Evolutionary conservation across 495 filamentous ascomycete species (phyloP).

Genomic region (Copromyces sp.): DNA sequence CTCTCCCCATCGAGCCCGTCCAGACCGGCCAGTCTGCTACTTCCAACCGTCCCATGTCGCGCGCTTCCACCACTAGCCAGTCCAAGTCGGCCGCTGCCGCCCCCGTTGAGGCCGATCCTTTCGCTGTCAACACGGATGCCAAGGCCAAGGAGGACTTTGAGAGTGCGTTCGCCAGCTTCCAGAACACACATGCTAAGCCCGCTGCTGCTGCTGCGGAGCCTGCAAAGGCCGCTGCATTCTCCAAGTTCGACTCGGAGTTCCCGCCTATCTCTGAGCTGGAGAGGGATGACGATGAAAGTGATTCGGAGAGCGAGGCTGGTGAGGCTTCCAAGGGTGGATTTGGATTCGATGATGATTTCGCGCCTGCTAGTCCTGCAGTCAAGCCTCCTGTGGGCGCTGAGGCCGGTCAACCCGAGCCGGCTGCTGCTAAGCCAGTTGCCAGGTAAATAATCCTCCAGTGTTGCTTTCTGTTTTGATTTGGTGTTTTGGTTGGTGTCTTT

Average conservation of each 20-base stretch:
- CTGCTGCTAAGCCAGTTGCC: conserved; percentile 10
- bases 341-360: conserved; percentile 90
- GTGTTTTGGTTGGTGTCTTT: not conserved
- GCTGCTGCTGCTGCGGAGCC: conserved; percentile 14
- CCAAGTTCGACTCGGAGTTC: conserved; percentile 58
- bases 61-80: conserved; percentile 7
- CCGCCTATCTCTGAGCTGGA: conserved; percentile 84
- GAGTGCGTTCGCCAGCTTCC: conserved; percentile 58
- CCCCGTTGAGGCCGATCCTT: conserved; percentile 36
- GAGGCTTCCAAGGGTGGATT: conserved; percentile 90
- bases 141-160: conserved; percentile 69
- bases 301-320: conserved; percentile 63
- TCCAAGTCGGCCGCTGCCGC: conserved; percentile 8
- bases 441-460: conserved; percentile 14
- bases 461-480: not conserved
- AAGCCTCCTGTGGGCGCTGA: conserved; percentile 20
- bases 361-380: conserved; percentile 53
- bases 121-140: conserved; percentile 41
- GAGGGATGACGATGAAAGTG: conserved; percentile 58
- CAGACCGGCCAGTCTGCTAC: conserved; percentile 27
- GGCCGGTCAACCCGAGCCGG: conserved; percentile 8
- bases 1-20: conserved; percentile 20
- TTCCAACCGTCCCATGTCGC: conserved; percentile 20
- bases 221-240: conserved; percentile 30
- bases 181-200: conserved; percentile 21